These are phyloP conservation scores for Penicillium sp. DNA, from an alignment of 2,329 filamentous ascomycete genomes.

Conservation along the genomic window DNA sequence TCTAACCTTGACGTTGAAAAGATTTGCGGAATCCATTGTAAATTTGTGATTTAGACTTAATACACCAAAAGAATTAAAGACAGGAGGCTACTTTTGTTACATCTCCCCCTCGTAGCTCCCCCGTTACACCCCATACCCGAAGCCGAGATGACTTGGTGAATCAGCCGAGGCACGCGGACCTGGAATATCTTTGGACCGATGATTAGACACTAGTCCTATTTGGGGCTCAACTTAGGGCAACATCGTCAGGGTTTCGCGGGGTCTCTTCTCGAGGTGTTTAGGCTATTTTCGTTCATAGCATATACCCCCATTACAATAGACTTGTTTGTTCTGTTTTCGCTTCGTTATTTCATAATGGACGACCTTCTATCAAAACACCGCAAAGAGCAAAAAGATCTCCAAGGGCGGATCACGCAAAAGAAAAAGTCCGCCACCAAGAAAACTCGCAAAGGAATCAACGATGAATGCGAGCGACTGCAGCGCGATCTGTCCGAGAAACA, in stretches of 20 bases:
- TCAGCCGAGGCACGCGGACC: conserved; percentile 30
- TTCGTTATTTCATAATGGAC: conserved; percentile 56
- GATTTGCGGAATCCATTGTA: conserved; percentile 54
- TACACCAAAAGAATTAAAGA: neutral
- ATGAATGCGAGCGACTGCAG: conserved; percentile 62
- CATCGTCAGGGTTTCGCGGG: conserved; percentile 33
- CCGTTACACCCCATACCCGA: conserved; percentile 22
- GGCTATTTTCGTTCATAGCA: conserved; percentile 6
- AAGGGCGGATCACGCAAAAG: conserved; percentile 83
- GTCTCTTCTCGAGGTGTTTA: conserved; percentile 16
- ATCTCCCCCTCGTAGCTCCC: conserved; percentile 11
- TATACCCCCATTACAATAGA: conserved; percentile 7
- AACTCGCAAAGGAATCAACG: conserved; percentile 67
- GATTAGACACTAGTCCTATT: conserved; percentile 19
- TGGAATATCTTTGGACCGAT: conserved; percentile 18
- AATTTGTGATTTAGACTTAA: conserved; percentile 1
- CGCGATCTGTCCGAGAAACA: conserved; percentile 57
- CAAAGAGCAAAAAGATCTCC: conserved; percentile 84
- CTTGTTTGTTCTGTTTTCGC: neutral
- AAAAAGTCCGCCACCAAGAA: conserved; percentile 95
- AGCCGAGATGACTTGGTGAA: conserved; percentile 17
- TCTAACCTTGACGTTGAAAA: conserved; percentile 62
- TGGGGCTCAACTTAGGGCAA: conserved; percentile 28
- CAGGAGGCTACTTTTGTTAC: conserved; percentile 8
- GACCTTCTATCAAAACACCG: conserved; percentile 76